Base-by-base conservation (phyloP, 176 grass and related monocot species). In the Phragmites australis region DNA sequence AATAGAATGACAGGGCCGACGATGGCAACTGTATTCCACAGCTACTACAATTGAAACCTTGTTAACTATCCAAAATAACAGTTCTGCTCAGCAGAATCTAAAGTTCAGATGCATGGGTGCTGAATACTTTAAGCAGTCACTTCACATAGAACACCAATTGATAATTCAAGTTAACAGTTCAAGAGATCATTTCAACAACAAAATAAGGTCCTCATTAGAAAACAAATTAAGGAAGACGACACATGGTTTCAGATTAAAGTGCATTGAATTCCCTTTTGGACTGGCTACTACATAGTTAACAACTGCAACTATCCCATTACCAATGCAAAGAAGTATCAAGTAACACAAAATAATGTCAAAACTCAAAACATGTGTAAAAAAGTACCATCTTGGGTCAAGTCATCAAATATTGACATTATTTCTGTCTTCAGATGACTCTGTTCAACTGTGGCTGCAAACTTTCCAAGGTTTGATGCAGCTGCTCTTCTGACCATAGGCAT, bases 401-500 rank as follows among this genome's bases (percentile, higher is more conserved):
- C 92, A 74, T 92, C 87, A 73, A 97, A 97, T 68, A 97, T 97
- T n/a, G 92, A 94, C 86, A 97, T 87, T 22, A 97, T 85, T 70
- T 97, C 90, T 55, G 76, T 83, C 87, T 92, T 94, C 50, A 97
- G 79, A 89, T 88, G 79, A 62, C 13, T 82, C 14, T 87, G 88
- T 82, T 97, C 94, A 63, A 97, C 57, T 16, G 94, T 97, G 41
- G 94, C 94, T 8, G 92, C 85, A 87, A 97, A 97, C 65, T 92
- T 97, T 74, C 94, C 92, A 44, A 97, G 91, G 77, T 92, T 97
- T 22, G 94, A 92, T 79, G 92, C 94, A 77, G 91, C 94, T 52
- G 94, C 89, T 70, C 94, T 91, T 83, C 94, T 82, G 14, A 97
- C 94, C 95, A 97, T 97, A 87, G 95, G 95, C 90, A 94, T 94